phyloP scores from a whole-genome alignment of 495 filamentous ascomycete genomes.

The Neurospora sp. region DNA sequence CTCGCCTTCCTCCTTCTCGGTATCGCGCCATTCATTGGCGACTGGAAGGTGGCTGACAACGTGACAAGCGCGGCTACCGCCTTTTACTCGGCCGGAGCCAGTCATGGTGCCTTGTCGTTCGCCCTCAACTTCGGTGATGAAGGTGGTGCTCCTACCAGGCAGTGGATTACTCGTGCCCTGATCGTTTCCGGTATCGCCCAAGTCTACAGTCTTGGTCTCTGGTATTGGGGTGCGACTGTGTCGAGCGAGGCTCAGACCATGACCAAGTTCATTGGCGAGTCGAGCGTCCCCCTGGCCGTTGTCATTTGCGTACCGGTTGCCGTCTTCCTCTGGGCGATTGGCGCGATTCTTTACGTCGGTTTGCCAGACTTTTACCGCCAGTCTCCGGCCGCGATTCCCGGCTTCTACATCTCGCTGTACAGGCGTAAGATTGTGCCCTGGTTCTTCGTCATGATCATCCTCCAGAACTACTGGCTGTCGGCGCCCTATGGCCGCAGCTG shows the following conservation, averaged over 20 bases:
- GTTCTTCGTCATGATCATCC: slow-evolving; percentile 51
- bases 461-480: slow-evolving; percentile 60
- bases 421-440: slow-evolving; percentile 51
- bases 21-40: slow-evolving; percentile 43
- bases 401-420: slow-evolving; percentile 44
- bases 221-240: slow-evolving; percentile 52
- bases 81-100: slow-evolving; percentile 50
- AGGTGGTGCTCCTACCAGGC: slow-evolving; percentile 47
- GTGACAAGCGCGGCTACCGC: slow-evolving; percentile 49
- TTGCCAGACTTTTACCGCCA: slow-evolving; percentile 60
- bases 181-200: slow-evolving; percentile 55
- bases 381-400: slow-evolving; percentile 55
- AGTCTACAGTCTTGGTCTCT: slow-evolving; percentile 52
- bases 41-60: slow-evolving; percentile 33
- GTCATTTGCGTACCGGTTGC: slow-evolving; percentile 42
- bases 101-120: slow-evolving; percentile 52
- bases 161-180: slow-evolving; percentile 57
- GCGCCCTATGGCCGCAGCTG: slow-evolving; percentile 54
- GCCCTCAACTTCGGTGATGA: slow-evolving; percentile 60
- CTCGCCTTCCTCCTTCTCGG: slow-evolving; percentile 55
- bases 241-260: slow-evolving; percentile 18
- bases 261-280: slow-evolving; percentile 15
- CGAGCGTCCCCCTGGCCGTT: slow-evolving; percentile 28
- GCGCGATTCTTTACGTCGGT: slow-evolving; percentile 42
- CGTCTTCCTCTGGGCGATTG: slow-evolving; percentile 41